These are phyloP conservation scores for Leccinum angustisporum DNA, from an alignment of 1,284 basidiomycete species.

Conservation along the genomic window DNA sequence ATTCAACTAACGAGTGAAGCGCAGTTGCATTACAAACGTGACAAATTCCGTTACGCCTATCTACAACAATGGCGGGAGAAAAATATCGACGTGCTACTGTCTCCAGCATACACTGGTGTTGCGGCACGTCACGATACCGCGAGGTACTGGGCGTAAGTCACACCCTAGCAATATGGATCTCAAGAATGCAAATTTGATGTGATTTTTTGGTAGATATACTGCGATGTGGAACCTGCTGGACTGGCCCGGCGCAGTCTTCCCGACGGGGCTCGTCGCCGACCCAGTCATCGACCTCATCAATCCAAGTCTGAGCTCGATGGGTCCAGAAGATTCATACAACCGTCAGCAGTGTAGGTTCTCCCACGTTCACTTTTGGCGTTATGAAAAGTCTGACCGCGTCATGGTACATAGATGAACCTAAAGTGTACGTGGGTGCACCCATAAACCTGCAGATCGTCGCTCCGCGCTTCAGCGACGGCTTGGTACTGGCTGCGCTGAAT, in stretches of 20 bases:
- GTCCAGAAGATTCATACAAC: constrained; percentile 28
- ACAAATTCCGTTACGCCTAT: constrained; percentile 29
- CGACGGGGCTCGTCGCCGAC: constrained; percentile 30
- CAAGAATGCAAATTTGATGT: background rate
- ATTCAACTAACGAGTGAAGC: background rate
- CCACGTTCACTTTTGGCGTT: background rate
- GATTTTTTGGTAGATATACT: constrained; percentile 14
- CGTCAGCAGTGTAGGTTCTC: constrained; percentile 15
- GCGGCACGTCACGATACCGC: constrained; percentile 31
- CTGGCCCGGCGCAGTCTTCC: constrained; percentile 31
- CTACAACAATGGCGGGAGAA: constrained; percentile 29
- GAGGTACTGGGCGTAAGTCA: constrained; percentile 35
- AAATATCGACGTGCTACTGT: constrained; percentile 34
- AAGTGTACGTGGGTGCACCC: constrained; percentile 11
- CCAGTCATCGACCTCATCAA: constrained; percentile 19
- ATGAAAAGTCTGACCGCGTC: background rate
- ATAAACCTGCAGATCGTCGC: constrained; percentile 24
- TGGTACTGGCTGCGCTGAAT: constrained; percentile 24
- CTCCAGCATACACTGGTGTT: constrained; percentile 27
- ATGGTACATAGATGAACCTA: constrained; percentile 25
- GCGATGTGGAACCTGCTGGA: constrained; percentile 33
- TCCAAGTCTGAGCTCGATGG: constrained; percentile 2
- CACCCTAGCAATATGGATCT: background rate
- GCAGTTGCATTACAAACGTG: constrained; percentile 30
- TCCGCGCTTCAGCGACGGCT: constrained; percentile 23